These are phyloP conservation scores for Gryganskiella cystojenkinii DNA, from an alignment of 192 early-diverging fungal species.

Conservation along the genomic window DNA sequence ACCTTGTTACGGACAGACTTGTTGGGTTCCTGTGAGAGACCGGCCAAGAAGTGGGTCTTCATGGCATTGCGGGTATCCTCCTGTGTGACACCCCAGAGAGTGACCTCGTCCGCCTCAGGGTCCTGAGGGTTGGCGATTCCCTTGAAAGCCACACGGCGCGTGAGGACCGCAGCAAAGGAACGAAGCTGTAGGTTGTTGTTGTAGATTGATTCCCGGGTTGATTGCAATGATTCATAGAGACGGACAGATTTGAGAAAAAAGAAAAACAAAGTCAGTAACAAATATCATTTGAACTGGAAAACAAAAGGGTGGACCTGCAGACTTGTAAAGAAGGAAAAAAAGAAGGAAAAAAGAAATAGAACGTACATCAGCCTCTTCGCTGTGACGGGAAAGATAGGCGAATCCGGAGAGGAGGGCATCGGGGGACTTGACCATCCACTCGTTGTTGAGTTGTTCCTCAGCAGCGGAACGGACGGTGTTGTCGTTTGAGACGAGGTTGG, in stretches of 20 bases:
- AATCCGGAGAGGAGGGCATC: constrained; percentile 65
- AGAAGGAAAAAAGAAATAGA: background rate
- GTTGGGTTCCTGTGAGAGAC: constrained; percentile 81
- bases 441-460: constrained; percentile 68
- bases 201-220: background rate
- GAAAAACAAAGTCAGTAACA: background rate
- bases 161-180: constrained; percentile 62
- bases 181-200: constrained; percentile 54
- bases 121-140: constrained; percentile 50
- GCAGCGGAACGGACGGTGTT: constrained; percentile 64
- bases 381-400: constrained; percentile 61
- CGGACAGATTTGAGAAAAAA: background rate
- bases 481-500: constrained; percentile 64
- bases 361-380: constrained; percentile 52
- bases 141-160: constrained; percentile 70
- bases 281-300: background rate
- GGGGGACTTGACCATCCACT: constrained; percentile 67
- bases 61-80: constrained; percentile 70
- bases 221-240: too few species aligned
- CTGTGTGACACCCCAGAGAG: constrained; percentile 80
- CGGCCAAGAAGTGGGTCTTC: constrained; percentile 81
- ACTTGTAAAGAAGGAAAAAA: too few species aligned
- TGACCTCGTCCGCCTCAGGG: constrained; percentile 47
- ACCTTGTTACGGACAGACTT: constrained; percentile 88
- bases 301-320: background rate